phyloP scores from a whole-genome alignment of 2,329 filamentous ascomycete genomes.

The Xylaria sp. region DNA sequence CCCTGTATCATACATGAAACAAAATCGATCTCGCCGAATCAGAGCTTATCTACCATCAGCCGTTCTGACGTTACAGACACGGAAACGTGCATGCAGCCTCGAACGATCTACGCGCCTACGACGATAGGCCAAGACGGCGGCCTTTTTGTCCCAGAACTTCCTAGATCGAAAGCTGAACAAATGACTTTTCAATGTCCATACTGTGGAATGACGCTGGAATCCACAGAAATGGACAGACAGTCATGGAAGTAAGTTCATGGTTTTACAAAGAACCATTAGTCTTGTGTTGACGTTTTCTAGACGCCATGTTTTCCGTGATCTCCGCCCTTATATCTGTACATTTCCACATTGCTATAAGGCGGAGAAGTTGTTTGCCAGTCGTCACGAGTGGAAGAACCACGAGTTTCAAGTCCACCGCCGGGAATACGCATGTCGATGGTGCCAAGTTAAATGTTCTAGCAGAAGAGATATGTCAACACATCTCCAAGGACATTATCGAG shows the following conservation, averaged over 20 bases:
- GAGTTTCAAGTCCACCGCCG: slow-evolving; percentile 11
- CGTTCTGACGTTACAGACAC: slow-evolving; percentile 1
- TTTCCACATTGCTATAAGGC: not conserved
- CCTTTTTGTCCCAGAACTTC: not conserved
- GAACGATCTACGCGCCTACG: slow-evolving; percentile 2
- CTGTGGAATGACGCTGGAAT: not conserved
- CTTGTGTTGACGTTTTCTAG: not conserved
- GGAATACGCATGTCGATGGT: not conserved
- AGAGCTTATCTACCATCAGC: not conserved
- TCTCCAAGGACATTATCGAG: not conserved
- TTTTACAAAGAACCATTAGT: not conserved
- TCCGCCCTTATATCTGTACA: slow-evolving; percentile 12
- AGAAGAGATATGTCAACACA: not conserved
- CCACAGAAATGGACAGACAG: not conserved
- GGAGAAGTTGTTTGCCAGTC: not conserved
- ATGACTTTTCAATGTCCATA: not conserved
- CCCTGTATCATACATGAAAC: not conserved
- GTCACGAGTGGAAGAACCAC: slow-evolving; percentile 8
- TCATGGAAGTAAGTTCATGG: slow-evolving; percentile 9
- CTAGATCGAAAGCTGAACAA: not conserved
- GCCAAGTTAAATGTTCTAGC: not conserved
- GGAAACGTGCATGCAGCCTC: not conserved
- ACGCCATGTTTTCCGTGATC: slow-evolving; percentile 10
- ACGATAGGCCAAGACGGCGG: not conserved
- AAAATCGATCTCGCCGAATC: not conserved